Conservation (phyloP, 73 alveolate genomes). For the Paramecium caudatum region DNA sequence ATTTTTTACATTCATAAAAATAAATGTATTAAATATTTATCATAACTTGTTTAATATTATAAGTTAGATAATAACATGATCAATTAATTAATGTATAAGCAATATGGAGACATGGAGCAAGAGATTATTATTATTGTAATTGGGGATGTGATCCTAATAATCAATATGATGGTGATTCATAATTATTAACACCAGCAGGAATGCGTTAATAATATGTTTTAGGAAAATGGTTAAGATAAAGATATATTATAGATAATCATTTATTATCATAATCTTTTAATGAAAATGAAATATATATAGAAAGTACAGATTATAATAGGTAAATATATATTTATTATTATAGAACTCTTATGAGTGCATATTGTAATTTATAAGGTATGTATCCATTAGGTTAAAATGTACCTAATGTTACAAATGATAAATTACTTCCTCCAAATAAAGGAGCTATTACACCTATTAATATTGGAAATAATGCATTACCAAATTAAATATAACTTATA, state of each 20-base stretch:
- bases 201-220: constrained; percentile 86
- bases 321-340: constrained; percentile 69
- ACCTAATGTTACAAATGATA: neutral
- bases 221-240: constrained; percentile 85
- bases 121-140: constrained; percentile 55
- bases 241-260: constrained; percentile 80
- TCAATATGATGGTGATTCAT: constrained; percentile 81
- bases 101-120: constrained; percentile 72
- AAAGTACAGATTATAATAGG: constrained; percentile 81
- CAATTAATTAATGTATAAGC: constrained; percentile 2
- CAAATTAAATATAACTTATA: constrained; percentile 22
- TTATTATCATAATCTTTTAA: constrained; percentile 81
- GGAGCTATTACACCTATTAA: neutral
- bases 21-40: too few species aligned
- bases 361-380: constrained; percentile 90
- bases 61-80: constrained; percentile 40
- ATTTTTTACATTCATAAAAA: too few species aligned
- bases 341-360: constrained; percentile 91
- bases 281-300: constrained; percentile 88
- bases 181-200: constrained; percentile 86
- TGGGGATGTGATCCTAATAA: constrained; percentile 58
- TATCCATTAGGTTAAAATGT: constrained; percentile 83
- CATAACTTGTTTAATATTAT: too few species aligned
- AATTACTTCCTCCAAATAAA: constrained; percentile 33
- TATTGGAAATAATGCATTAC: constrained; percentile 63